Conservation (phyloP, 2,329 filamentous ascomycete genomes). For the Fusarium lateritium region DNA sequence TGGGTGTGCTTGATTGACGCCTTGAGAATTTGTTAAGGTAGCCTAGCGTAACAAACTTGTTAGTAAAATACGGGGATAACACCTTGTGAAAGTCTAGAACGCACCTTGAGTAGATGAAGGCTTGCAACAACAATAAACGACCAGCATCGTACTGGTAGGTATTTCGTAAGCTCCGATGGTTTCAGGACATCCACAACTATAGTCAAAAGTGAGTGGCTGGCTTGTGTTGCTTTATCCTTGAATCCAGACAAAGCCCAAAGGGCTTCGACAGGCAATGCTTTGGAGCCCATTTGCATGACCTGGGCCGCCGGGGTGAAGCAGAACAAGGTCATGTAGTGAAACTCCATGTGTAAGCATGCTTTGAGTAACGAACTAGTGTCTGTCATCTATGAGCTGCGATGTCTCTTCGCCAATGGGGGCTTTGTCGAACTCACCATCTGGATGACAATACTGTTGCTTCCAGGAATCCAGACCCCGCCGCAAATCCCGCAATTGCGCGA, state of each 20-base stretch:
- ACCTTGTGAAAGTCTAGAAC: background rate
- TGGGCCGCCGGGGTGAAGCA: slow-evolving; percentile 25
- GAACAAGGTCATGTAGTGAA: slow-evolving; percentile 29
- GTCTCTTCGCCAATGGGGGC: background rate
- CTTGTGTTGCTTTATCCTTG: slow-evolving; percentile 18
- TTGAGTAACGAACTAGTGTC: slow-evolving; percentile 18
- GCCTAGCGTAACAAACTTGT: slow-evolving; percentile 3
- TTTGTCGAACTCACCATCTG: slow-evolving; percentile 3
- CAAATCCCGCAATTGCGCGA: slow-evolving; percentile 24
- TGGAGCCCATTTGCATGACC: slow-evolving; percentile 2
- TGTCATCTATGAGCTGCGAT: background rate
- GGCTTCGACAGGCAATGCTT: background rate
- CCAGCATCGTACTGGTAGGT: slow-evolving; percentile 33
- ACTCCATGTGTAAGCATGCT: slow-evolving; percentile 29
- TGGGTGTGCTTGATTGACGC: slow-evolving; percentile 6
- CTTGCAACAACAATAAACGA: slow-evolving; percentile 33
- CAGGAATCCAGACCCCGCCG: slow-evolving; percentile 18
- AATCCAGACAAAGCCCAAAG: slow-evolving; percentile 3
- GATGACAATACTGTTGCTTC: slow-evolving; percentile 24
- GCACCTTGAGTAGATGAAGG: slow-evolving; percentile 28
- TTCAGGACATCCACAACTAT: slow-evolving; percentile 22
- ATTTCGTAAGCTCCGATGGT: slow-evolving; percentile 7
- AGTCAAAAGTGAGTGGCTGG: slow-evolving; percentile 19
- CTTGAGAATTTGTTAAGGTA: slow-evolving; percentile 15
- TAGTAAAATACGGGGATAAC: background rate